Base-by-base conservation (phyloP, 1,139 yeast species). In the Scheffersomyces stambukii region DNA sequence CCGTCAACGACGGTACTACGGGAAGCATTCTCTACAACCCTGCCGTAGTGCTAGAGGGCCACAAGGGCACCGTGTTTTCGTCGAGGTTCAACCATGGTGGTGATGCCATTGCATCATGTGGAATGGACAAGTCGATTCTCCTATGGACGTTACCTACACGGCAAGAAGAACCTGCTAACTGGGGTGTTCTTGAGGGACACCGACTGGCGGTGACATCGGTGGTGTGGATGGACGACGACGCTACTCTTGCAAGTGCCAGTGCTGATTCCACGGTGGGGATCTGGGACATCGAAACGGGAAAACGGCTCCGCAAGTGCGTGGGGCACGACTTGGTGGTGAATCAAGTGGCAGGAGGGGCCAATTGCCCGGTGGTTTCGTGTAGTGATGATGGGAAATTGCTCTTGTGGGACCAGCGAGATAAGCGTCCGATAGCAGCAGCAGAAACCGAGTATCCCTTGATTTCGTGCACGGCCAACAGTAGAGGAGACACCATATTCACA, bases 351-450 rank as follows among this genome's bases (percentile, higher is more conserved):
- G 17, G 35, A 45, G 46, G 15, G 48, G 54, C 27, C 47, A 64
- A 54, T 3, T 24, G 16, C 11, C 20, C 13, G 14, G 42, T 70
- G 4, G 60, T 69, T 3, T 68, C 81, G 17, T 86, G 75, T 3
- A 66, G 79, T 11, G 95, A 84, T 44, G 88, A 80, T 43, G 88
- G 89, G 0, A 37, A 52, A 4, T 60, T 72, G 1, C 58, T 60
- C 6, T 28, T 76, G 3, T 84, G 91, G 91, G 95, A 84, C 41
- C 60, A 63, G 13, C 56, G 86, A 32, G 64, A 70, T 9, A 78
- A 73, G 42, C 40, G 42, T 2, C 61, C 71, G 1, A 57, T 69
- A 0, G 44, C 45, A 3, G 47, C 41, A 13, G 53, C 76, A 27
- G 46, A 55, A 10, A 64, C 78, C 0, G 64, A 64, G 2, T 80